A percentile compares a stretch with the other conserved stretches of the same genome.
Evolutionary conservation across 1,284 basidiomycete species (phyloP).

Genomic region (Vanrija sp.): DNA sequence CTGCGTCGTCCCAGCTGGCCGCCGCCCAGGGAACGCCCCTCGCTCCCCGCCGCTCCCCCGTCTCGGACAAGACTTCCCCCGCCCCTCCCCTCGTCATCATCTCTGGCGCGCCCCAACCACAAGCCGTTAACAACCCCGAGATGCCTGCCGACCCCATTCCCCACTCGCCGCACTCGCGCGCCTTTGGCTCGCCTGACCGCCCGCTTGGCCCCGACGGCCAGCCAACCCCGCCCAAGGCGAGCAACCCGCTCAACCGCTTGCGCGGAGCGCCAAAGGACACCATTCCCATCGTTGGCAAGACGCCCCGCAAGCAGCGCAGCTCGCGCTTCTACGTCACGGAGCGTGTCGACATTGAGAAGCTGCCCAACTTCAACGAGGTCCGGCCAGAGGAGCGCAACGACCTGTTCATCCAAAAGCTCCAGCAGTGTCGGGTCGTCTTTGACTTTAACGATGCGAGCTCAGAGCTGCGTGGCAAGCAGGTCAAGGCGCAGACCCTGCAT

Average conservation of each 20-base stretch:
- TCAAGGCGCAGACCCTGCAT: conserved; percentile 95
- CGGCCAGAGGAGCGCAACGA: conserved; percentile 81
- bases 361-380: conserved; percentile 92
- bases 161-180: conserved; percentile 54
- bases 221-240: conserved; percentile 51
- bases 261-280: conserved; percentile 69
- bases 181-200: conserved; percentile 39
- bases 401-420: conserved; percentile 90
- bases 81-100: conserved; percentile 87
- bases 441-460: conserved; percentile 98
- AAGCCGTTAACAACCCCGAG: conserved; percentile 51
- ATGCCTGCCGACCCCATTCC: conserved; percentile 59
- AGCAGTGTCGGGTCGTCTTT: conserved; percentile 94
- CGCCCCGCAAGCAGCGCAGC: conserved; percentile 91
- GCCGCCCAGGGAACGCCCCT: conserved; percentile 38
- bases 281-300: conserved; percentile 89
- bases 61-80: conserved; percentile 49
- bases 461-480: conserved; percentile 95
- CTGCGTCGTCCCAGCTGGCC: conserved; percentile 9
- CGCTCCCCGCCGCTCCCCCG: conserved; percentile 43
- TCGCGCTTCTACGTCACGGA: conserved; percentile 95
- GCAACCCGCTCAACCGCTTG: conserved; percentile 50
- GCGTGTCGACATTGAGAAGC: conserved; percentile 90
- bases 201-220: conserved; percentile 38
- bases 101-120: conserved; percentile 53